Conservation (phyloP, 2,329 filamentous ascomycete species). For the Verticillium tricorpus region DNA sequence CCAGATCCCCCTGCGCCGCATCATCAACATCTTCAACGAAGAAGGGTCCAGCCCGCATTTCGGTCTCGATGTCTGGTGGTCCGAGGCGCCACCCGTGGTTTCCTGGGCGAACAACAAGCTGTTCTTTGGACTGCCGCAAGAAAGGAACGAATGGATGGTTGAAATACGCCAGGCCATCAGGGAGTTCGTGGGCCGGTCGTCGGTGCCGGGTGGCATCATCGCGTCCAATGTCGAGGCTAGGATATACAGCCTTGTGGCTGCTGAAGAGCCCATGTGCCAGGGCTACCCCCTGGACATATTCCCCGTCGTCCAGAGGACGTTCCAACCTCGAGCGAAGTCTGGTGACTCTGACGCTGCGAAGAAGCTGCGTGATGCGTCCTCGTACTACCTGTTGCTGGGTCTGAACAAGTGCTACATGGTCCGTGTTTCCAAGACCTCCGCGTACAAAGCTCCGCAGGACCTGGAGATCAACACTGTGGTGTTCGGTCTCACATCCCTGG, state of each 20-base stretch:
- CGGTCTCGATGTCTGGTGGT: constrained; percentile 55
- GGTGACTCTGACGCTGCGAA: constrained; percentile 37
- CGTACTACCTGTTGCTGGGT: constrained; percentile 51
- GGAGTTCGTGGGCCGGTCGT: constrained; percentile 23
- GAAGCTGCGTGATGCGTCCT: constrained; percentile 43
- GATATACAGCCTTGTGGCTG: constrained; percentile 41
- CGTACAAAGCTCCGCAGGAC: constrained; percentile 37
- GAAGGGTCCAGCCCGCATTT: constrained; percentile 45
- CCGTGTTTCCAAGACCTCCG: constrained; percentile 41
- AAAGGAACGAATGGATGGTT: constrained; percentile 46
- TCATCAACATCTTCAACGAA: constrained; percentile 49
- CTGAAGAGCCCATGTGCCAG: constrained; percentile 34
- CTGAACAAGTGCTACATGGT: constrained; percentile 48
- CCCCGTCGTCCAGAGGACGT: constrained; percentile 45
- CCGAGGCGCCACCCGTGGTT: constrained; percentile 35
- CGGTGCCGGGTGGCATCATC: constrained; percentile 29
- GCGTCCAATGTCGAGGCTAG: constrained; percentile 41
- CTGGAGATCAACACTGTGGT: constrained; percentile 43
- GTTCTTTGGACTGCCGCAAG: constrained; percentile 42
- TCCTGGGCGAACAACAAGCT: constrained; percentile 43
- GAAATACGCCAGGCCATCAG: constrained; percentile 39
- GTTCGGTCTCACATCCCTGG: constrained; percentile 49
- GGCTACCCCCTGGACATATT: constrained; percentile 35
- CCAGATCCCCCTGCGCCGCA: constrained; percentile 43
- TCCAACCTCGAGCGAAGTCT: constrained; percentile 32